A percentile compares a stretch with the other conserved stretches of the same genome.
Evolutionary conservation across 768 basidiomycete species (phyloP).

Genomic region (Mycena vitilis): DNA sequence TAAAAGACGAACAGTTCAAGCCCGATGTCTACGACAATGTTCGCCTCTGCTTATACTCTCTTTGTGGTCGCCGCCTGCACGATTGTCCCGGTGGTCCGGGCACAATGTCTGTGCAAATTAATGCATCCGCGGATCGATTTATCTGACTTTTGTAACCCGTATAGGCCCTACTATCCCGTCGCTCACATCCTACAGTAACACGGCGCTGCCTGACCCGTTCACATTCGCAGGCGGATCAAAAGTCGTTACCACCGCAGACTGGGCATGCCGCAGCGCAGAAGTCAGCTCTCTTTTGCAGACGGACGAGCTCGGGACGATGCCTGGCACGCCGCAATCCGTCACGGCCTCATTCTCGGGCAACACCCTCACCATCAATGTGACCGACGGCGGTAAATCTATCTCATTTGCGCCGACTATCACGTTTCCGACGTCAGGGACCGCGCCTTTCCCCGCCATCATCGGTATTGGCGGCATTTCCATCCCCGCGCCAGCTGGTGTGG

Average conservation of each 20-base stretch:
- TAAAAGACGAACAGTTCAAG: neutral
- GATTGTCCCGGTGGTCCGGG: neutral
- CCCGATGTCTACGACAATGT: neutral
- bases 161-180: conserved; percentile 32
- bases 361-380: conserved; percentile 62
- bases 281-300: conserved; percentile 61
- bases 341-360: conserved; percentile 56
- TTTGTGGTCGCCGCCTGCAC: conserved; percentile 17
- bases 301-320: conserved; percentile 65
- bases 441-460: conserved; percentile 57
- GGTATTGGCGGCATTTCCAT: conserved; percentile 59
- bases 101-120: conserved; percentile 9
- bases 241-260: conserved; percentile 58
- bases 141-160: neutral
- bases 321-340: conserved; percentile 58
- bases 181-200: conserved; percentile 51
- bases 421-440: conserved; percentile 54
- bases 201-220: conserved; percentile 65
- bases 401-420: conserved; percentile 61
- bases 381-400: conserved; percentile 59
- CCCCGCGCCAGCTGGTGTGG: conserved; percentile 51
- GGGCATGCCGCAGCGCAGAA: conserved; percentile 63
- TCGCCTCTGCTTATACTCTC: neutral
- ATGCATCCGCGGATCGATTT: too few relatives aligned
- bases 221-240: conserved; percentile 57